Conservation (phyloP, 768 basidiomycete genomes). For the Cyathus striatus region DNA sequence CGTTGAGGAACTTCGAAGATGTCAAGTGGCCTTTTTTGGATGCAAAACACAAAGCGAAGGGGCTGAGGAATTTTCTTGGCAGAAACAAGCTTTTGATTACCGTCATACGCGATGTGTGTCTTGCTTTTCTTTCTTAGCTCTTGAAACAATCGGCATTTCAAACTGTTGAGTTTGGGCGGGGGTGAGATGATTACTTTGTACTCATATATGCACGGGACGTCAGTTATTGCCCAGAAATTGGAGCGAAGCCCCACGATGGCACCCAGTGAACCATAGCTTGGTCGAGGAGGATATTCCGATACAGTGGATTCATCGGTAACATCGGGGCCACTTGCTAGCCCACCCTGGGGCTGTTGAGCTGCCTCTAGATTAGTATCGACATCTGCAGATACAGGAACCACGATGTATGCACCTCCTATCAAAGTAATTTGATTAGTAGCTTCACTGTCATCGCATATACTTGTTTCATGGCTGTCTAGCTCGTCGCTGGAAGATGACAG, state of each 20-base stretch:
- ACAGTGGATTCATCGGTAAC: too few relatives aligned
- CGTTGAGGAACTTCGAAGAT: conserved; percentile 29
- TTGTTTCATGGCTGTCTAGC: too few relatives aligned
- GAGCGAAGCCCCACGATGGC: conserved; percentile 44
- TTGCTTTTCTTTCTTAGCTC: conserved; percentile 32
- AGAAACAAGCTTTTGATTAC: conserved; percentile 40
- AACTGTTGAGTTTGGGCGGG: conserved; percentile 33
- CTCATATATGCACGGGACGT: conserved; percentile 46
- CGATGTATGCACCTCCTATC: too few relatives aligned
- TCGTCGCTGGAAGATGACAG: too few relatives aligned
- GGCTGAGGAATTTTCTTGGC: conserved; percentile 40
- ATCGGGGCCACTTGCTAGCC: too few relatives aligned
- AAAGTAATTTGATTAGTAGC: too few relatives aligned
- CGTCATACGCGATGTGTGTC: conserved; percentile 49
- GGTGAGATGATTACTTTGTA: conserved; percentile 53
- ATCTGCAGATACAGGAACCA: too few relatives aligned
- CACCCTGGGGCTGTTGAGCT: too few relatives aligned
- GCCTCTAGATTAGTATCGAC: too few relatives aligned
- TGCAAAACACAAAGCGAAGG: conserved; percentile 35
- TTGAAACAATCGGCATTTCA: conserved; percentile 48
- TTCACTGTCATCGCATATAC: too few relatives aligned
- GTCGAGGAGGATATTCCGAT: conserved; percentile 46
- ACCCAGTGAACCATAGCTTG: conserved; percentile 52
- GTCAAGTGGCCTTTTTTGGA: conserved; percentile 31
- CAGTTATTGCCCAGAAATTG: conserved; percentile 58